Conservation (phyloP, 164 flowering plant species). For the Taxillus chinensis region DNA sequence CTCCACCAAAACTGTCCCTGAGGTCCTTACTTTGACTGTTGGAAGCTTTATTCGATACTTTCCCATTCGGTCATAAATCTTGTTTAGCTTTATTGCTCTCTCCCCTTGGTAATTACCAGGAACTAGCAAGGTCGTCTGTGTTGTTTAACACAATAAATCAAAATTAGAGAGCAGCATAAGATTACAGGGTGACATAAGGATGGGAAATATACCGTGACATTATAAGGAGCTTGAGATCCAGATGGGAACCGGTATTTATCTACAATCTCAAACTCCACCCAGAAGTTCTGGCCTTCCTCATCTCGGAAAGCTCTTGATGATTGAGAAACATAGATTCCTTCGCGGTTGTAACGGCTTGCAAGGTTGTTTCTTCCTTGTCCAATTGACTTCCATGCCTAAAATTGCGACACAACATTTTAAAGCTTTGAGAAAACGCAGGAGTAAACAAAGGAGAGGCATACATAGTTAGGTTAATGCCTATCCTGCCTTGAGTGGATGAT, state of each 20-base stretch:
- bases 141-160: constrained; percentile 1
- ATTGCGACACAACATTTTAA: not conserved
- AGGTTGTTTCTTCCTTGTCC: constrained; percentile 84
- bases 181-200: not conserved
- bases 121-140: constrained; percentile 74
- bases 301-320: constrained; percentile 90
- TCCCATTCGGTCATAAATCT: constrained; percentile 54
- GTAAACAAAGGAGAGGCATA: too few relatives aligned
- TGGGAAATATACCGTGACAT: constrained; percentile 68
- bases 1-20: constrained; percentile 90
- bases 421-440: too few relatives aligned
- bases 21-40: constrained; percentile 78
- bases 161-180: not conserved
- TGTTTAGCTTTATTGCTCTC: constrained; percentile 61
- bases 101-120: constrained; percentile 98
- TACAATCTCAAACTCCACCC: constrained; percentile 92
- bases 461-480: too few relatives aligned
- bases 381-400: constrained; percentile 85
- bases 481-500: constrained; percentile 87
- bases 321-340: constrained; percentile 63
- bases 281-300: constrained; percentile 93
- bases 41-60: constrained; percentile 70
- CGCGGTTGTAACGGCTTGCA: constrained; percentile 56
- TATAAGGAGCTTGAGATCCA: constrained; percentile 85
- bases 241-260: constrained; percentile 76